Evolutionary conservation across 352 stramenopile genomes (phyloP), one percentile per base, ranked within the genome.

Genomic region (Phytophthora quininea): DNA sequence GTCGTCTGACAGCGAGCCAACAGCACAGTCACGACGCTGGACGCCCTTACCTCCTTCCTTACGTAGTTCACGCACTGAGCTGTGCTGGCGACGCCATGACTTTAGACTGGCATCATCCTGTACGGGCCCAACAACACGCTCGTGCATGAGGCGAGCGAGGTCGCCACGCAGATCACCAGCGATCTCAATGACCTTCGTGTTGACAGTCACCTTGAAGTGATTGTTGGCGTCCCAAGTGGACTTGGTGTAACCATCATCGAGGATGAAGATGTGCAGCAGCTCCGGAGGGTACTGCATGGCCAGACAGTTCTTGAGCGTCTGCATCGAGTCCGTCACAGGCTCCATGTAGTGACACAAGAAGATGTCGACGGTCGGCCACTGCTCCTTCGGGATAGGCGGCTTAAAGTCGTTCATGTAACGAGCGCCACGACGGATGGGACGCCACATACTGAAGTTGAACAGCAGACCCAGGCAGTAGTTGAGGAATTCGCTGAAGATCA

Each of bases 371-470:
- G 80, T 92, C 15, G 90, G 90, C 89, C 89, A 96, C 71, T 96
- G 87, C 62, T 94, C 84, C 77, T 93, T 94, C 37, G 89, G 87
- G 62, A 96, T 86, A 24, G 84, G 85, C 15, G 89, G 89, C 82
- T 96, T 95, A 67, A 96, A 96, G 74, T 96, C 89, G 71, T 93
- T 93, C 80, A 96, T 78, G 79, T 79, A 96, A 30, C 86, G 89
- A 59, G 89, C 89, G 37, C 89, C 89, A 76, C 89, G 89, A 82
- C 89, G 89, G 42, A 96, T 92, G 10, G 89, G 89, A 55, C 86
- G 86, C 89, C 89, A 96, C 89, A 96, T 96, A 85, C 84, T 91
- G 71, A 96, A 95, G 84, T 96, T 94, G 76, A 91, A 96, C 1
- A 96, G 78, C 64, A 96, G 66, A 59, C 89, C 89, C 30, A 96